Percentiles rank a stretch among this genome's conserved stretches.
Evolutionary conservation across 2,329 filamentous ascomycete species (phyloP).

Genomic region (Raffaelea deltoideospora): DNA sequence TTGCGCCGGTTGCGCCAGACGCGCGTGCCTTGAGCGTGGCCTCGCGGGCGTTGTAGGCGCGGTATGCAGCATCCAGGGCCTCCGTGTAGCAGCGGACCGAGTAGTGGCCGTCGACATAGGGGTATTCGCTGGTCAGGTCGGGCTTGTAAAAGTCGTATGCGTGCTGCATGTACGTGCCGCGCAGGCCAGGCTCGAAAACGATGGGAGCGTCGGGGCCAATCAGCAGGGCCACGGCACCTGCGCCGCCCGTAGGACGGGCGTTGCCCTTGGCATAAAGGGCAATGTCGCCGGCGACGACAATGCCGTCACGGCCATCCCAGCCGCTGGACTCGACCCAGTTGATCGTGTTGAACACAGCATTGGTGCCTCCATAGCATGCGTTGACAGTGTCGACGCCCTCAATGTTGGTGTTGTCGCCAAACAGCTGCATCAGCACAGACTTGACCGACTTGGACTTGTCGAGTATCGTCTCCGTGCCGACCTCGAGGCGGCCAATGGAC

Average conservation of each 20-base stretch:
- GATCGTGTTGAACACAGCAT: slow-evolving; percentile 67
- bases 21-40: slow-evolving; percentile 26
- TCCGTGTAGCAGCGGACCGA: slow-evolving; percentile 70
- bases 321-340: slow-evolving; percentile 80
- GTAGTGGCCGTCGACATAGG: slow-evolving; percentile 72
- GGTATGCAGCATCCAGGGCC: slow-evolving; percentile 69
- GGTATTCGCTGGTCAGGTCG: slow-evolving; percentile 75
- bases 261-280: slow-evolving; percentile 74
- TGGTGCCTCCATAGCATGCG: slow-evolving; percentile 77
- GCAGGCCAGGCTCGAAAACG: slow-evolving; percentile 62
- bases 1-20: slow-evolving; percentile 39
- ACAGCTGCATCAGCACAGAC: slow-evolving; percentile 76
- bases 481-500: slow-evolving; percentile 66
- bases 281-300: slow-evolving; percentile 71
- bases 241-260: slow-evolving; percentile 68
- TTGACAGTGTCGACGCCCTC: slow-evolving; percentile 75
- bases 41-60: slow-evolving; percentile 65
- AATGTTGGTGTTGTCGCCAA: slow-evolving; percentile 69
- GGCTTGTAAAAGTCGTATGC: slow-evolving; percentile 88
- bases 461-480: slow-evolving; percentile 71
- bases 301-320: slow-evolving; percentile 71
- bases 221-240: slow-evolving; percentile 63
- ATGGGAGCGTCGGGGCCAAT: slow-evolving; percentile 66
- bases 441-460: slow-evolving; percentile 90
- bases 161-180: slow-evolving; percentile 69